Percentiles rank a stretch among this genome's conserved stretches.
These are phyloP conservation scores for Neurospora sp. DNA, from an alignment of 495 filamentous ascomycete species.

Conservation along the genomic window DNA sequence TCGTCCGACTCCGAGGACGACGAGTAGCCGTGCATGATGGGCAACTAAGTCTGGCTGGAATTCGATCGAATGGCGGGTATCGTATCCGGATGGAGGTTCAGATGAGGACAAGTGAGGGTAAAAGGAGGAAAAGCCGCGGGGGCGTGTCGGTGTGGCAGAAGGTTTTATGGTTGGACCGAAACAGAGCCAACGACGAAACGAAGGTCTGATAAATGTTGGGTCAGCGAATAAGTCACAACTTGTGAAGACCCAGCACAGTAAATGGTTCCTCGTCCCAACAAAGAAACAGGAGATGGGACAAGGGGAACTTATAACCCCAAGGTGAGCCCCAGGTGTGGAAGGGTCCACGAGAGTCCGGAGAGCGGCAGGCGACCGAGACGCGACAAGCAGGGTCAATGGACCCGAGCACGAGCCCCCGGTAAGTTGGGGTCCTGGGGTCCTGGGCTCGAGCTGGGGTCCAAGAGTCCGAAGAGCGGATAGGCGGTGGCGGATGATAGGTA, in stretches of 20 bases:
- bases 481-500: conserved; percentile 9
- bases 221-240: not conserved
- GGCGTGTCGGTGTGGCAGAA: not conserved
- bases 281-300: not conserved
- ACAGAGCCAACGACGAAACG: not conserved
- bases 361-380: not conserved
- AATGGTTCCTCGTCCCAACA: not conserved
- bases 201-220: not conserved
- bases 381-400: not conserved
- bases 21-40: conserved; percentile 28
- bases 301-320: not conserved
- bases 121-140: not conserved
- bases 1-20: conserved; percentile 26
- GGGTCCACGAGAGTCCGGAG: conserved; percentile 5
- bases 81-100: not conserved
- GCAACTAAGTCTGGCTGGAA: not conserved
- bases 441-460: not conserved
- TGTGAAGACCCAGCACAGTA: not conserved
- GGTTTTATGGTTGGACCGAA: conserved; percentile 2
- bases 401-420: not conserved
- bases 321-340: not conserved
- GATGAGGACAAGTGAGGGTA: not conserved
- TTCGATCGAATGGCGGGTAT: not conserved
- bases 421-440: not conserved
- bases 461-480: not conserved